Conservation (phyloP, 164 flowering plant genomes). For the Buxus sempervirens region DNA sequence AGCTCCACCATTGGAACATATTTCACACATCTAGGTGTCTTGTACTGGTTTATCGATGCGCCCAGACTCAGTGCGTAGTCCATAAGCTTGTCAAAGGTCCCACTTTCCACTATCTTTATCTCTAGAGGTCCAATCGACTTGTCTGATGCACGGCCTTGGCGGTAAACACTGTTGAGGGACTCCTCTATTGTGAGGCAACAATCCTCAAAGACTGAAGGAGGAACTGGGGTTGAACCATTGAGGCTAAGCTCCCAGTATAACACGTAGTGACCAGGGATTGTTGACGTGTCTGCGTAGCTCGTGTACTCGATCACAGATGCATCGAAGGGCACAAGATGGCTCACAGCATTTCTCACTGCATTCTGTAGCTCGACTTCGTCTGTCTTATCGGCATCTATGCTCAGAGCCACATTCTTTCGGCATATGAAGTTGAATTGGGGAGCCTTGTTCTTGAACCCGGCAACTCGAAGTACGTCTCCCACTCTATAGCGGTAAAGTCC, state of each 20-base stretch:
- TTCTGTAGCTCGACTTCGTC: constrained; percentile 93
- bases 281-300: constrained; percentile 68
- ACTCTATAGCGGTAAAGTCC: constrained; percentile 88
- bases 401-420: constrained; percentile 83
- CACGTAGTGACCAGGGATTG: constrained; percentile 91
- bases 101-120: constrained; percentile 74
- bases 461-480: constrained; percentile 86
- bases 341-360: constrained; percentile 72
- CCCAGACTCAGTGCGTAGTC: constrained; percentile 91
- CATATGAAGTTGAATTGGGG: constrained; percentile 94
- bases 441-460: constrained; percentile 95
- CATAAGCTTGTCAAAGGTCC: constrained; percentile 96
- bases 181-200: constrained; percentile 87
- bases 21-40: constrained; percentile 90
- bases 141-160: constrained; percentile 79
- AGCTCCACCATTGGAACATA: constrained; percentile 84
- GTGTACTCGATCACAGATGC: constrained; percentile 81
- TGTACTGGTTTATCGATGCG: constrained; percentile 94
- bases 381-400: constrained; percentile 93
- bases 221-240: constrained; percentile 57
- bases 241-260: constrained; percentile 81
- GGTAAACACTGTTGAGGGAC: constrained; percentile 81
- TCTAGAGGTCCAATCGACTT: constrained; percentile 90
- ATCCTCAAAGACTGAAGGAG: constrained; percentile 78
- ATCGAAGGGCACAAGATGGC: constrained; percentile 67